Evolutionary conservation across 176 grass and related monocot genomes (phyloP).

Genomic region (Elymus sibiricus): DNA sequence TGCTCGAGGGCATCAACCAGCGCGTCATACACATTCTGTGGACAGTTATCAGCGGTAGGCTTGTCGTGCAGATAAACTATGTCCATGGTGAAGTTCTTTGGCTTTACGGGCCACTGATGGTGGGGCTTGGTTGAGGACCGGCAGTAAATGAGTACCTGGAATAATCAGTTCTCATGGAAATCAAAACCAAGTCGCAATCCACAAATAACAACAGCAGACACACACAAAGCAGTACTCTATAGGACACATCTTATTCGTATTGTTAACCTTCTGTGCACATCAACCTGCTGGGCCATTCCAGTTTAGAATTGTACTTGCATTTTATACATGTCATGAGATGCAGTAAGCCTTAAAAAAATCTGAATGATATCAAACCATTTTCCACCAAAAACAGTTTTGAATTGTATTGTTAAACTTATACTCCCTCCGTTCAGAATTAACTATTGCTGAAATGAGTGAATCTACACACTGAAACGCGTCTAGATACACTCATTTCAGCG

Average conservation of each 20-base stretch:
- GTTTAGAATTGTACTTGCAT: not conserved
- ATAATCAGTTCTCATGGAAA: not conserved
- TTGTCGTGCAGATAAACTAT: constrained; percentile 90
- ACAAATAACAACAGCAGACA: not conserved
- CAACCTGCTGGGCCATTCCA: not conserved
- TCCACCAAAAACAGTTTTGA: not conserved
- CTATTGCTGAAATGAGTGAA: no score
- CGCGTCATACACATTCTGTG: constrained; percentile 82
- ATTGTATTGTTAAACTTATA: no score
- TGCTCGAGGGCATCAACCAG: constrained; percentile 87
- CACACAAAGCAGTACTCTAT: not conserved
- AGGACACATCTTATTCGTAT: not conserved
- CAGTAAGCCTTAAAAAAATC: not conserved
- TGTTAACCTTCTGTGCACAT: not conserved
- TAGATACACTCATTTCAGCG: no score
- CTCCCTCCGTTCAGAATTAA: no score
- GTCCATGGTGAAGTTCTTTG: constrained; percentile 89
- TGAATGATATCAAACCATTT: not conserved
- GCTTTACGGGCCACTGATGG: constrained; percentile 74
- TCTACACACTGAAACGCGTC: no score
- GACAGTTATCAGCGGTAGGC: constrained; percentile 73
- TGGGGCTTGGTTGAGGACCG: constrained; percentile 72
- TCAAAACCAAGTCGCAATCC: not conserved
- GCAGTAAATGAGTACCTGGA: constrained; percentile 90
- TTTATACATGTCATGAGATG: not conserved